Percentiles rank a stretch among this genome's conserved stretches.
Evolutionary conservation across 805 yeast species (phyloP).

Genomic region (Hanseniaspora lachancei): DNA sequence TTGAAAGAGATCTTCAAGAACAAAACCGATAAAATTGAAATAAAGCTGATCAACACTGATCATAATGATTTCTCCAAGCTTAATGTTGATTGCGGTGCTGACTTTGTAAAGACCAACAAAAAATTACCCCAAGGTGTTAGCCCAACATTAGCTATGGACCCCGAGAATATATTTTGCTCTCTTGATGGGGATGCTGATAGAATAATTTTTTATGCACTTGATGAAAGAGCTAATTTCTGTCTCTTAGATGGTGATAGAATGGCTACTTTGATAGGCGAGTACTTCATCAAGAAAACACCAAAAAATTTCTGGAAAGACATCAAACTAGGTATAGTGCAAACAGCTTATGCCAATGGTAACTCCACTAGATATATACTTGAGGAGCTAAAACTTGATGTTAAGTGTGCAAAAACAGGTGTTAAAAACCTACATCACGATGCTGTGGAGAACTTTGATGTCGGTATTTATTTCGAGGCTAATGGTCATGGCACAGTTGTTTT

Average conservation of each 20-base stretch:
- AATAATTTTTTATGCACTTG: constrained; percentile 62
- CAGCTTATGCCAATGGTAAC: constrained; percentile 94
- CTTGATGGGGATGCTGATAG: constrained; percentile 98
- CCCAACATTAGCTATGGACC: background rate
- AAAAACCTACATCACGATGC: constrained; percentile 87
- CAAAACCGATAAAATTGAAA: constrained; percentile 30
- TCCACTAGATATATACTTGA: constrained; percentile 61
- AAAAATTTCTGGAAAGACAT: constrained; percentile 22
- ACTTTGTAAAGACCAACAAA: constrained; percentile 84
- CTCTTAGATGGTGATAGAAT: constrained; percentile 88
- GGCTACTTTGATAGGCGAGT: constrained; percentile 67
- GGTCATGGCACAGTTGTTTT: constrained; percentile 97
- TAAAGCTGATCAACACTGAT: constrained; percentile 39
- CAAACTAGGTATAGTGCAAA: constrained; percentile 77
- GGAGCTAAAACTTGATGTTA: constrained; percentile 58
- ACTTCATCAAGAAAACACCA: constrained; percentile 42
- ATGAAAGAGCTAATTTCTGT: constrained; percentile 30
- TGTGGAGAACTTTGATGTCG: constrained; percentile 71
- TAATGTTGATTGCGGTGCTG: constrained; percentile 86
- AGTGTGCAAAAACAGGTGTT: constrained; percentile 89
- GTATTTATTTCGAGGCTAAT: constrained; percentile 93
- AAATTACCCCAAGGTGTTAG: constrained; percentile 45
- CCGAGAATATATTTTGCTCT: constrained; percentile 48
- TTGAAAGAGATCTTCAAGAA: constrained; percentile 31
- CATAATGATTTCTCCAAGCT: constrained; percentile 43